phyloP scores from a whole-genome alignment of 768 basidiomycete species.

The Glaciozyma antarctica region DNA sequence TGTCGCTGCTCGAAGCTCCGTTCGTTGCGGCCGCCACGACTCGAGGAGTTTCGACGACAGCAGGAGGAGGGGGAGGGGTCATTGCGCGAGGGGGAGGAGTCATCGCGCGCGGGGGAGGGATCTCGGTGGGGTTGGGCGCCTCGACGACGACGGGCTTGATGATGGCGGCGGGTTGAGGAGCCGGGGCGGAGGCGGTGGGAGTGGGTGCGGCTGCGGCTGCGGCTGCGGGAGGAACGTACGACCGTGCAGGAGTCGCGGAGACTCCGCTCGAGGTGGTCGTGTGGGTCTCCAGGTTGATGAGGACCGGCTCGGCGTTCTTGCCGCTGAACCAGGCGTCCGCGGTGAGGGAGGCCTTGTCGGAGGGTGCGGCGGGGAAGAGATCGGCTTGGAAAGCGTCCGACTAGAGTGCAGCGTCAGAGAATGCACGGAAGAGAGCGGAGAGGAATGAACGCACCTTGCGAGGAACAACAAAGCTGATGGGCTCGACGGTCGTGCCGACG shows the following conservation, averaged over 20 bases:
- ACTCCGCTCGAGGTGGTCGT: slow-evolving; percentile 37
- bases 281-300: slow-evolving; percentile 45
- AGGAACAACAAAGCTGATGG: slow-evolving; percentile 90
- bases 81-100: slow-evolving; percentile 27
- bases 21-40: neutral
- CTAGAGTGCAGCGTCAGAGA: slow-evolving; percentile 41
- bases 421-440: neutral
- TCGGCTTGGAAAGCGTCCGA: slow-evolving; percentile 94
- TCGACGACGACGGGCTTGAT: slow-evolving; percentile 2
- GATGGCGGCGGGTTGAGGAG: slow-evolving; percentile 13
- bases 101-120: slow-evolving; percentile 12
- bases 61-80: slow-evolving; percentile 21
- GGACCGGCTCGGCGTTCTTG: slow-evolving; percentile 64
- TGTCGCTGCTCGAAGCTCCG: slow-evolving; percentile 1
- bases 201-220: slow-evolving; percentile 37
- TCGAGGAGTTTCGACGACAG: no score
- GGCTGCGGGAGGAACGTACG: slow-evolving; percentile 30
- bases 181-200: slow-evolving; percentile 33
- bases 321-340: slow-evolving; percentile 79
- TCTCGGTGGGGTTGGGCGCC: slow-evolving; percentile 12
- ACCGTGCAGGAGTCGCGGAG: slow-evolving; percentile 35
- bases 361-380: slow-evolving; percentile 86
- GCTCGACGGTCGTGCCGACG: slow-evolving; percentile 56
- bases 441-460: slow-evolving; percentile 55
- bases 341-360: slow-evolving; percentile 64